Evolutionary conservation across 129 eudicot species (phyloP).

Genomic region (Lactuca saligna): DNA sequence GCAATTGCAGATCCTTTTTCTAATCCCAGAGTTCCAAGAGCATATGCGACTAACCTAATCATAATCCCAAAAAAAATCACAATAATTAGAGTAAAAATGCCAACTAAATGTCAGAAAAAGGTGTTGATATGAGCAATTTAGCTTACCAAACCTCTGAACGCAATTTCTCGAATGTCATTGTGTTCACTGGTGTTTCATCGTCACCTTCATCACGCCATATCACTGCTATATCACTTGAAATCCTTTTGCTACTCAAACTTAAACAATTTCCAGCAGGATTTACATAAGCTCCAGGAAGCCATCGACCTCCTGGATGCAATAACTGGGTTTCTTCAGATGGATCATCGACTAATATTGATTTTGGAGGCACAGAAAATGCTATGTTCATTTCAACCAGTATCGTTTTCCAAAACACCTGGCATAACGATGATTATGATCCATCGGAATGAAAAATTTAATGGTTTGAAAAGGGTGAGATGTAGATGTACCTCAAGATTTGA

Average conservation of each 20-base stretch:
- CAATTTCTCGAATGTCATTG: constrained; percentile 61
- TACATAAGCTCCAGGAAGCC: constrained; percentile 79
- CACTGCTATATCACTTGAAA: constrained; percentile 46
- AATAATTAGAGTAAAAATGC: background rate
- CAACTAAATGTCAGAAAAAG: background rate
- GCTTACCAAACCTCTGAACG: constrained; percentile 79
- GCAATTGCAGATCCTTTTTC: constrained; percentile 88
- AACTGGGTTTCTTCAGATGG: constrained; percentile 38
- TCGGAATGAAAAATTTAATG: background rate
- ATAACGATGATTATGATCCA: constrained; percentile 10
- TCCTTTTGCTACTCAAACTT: constrained; percentile 46
- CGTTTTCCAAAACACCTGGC: constrained; percentile 68
- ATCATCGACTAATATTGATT: constrained; percentile 52
- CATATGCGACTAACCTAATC: constrained; percentile 74
- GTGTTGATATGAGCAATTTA: background rate
- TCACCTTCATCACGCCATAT: constrained; percentile 83
- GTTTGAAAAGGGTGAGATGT: background rate
- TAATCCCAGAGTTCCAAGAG: constrained; percentile 61
- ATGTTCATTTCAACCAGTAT: constrained; percentile 62
- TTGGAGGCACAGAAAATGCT: constrained; percentile 63
- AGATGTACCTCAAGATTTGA: constrained; percentile 70
- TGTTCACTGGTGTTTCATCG: constrained; percentile 59
- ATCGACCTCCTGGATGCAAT: constrained; percentile 70
- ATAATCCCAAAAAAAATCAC: constrained; percentile 10
- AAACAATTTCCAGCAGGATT: constrained; percentile 80